phyloP scores from a whole-genome alignment of 106 monocot genomes.

The Allium fistulosum region DNA sequence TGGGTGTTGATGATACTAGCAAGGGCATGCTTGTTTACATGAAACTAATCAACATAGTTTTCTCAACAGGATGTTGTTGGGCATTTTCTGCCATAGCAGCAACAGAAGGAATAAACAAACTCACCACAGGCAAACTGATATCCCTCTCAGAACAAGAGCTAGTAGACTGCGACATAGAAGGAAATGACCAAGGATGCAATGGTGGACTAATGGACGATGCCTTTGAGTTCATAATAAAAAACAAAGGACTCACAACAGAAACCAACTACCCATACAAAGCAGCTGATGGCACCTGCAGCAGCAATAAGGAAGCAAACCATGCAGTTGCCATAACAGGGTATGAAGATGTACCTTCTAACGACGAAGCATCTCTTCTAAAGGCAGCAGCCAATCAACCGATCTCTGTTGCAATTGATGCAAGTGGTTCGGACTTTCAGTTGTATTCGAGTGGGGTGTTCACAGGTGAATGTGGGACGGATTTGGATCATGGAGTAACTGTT shows the following conservation, averaged over 20 bases:
- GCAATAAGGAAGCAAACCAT: neutral
- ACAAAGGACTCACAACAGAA: neutral
- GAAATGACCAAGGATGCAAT: slow-evolving; percentile 1
- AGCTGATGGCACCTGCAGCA: neutral
- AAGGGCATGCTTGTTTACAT: no score
- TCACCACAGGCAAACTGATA: neutral
- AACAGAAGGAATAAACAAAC: neutral
- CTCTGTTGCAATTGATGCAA: neutral
- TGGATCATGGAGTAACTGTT: neutral
- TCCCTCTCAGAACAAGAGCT: neutral
- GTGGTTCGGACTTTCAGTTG: neutral
- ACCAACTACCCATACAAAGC: neutral
- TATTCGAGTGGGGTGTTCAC: neutral
- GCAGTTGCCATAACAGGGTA: neutral
- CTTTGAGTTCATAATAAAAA: neutral
- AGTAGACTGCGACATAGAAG: neutral
- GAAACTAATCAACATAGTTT: neutral
- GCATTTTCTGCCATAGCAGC: neutral
- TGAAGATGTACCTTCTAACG: neutral
- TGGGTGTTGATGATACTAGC: no score
- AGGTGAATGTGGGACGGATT: neutral
- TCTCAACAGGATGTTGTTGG: slow-evolving; percentile 1
- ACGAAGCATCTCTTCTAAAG: neutral
- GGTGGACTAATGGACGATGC: neutral
- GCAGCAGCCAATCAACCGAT: neutral